phyloP scores from a whole-genome alignment of 352 stramenopile species.

The Lagenidium sp. region DNA sequence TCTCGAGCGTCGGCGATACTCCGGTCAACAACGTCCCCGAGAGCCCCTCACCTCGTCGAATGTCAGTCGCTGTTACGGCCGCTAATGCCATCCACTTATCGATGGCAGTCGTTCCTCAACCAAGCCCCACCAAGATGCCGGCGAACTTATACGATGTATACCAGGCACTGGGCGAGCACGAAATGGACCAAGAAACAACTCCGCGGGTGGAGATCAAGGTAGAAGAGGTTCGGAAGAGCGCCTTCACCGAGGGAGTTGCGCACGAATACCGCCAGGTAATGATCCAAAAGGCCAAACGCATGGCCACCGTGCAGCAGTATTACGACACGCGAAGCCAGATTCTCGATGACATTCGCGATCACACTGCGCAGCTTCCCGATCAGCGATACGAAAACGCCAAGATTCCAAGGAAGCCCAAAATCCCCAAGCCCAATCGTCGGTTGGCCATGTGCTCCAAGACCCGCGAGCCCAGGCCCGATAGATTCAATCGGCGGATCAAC shows the following conservation, averaged over 20 bases:
- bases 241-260: conserved; percentile 38
- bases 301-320: conserved; percentile 37
- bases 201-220: no score
- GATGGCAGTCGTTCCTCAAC: no score
- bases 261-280: conserved; percentile 48
- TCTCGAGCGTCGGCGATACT: no score
- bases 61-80: no score
- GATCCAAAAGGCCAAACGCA: conserved; percentile 37
- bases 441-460: conserved; percentile 26
- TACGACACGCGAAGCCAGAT: conserved; percentile 36
- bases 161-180: no score
- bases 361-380: conserved; percentile 11
- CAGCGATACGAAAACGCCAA: conserved; percentile 7
- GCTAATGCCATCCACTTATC: no score
- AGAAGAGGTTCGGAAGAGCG: conserved; percentile 40
- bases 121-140: no score
- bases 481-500: conserved; percentile 79
- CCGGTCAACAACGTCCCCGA: no score
- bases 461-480: conserved; percentile 41
- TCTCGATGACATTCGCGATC: conserved; percentile 31
- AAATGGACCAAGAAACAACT: no score
- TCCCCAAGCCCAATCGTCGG: conserved; percentile 40
- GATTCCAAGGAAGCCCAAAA: conserved; percentile 51
- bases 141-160: no score
- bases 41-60: no score